Evolutionary conservation across 805 yeast species (phyloP).

Genomic region (Metschnikowia matae): DNA sequence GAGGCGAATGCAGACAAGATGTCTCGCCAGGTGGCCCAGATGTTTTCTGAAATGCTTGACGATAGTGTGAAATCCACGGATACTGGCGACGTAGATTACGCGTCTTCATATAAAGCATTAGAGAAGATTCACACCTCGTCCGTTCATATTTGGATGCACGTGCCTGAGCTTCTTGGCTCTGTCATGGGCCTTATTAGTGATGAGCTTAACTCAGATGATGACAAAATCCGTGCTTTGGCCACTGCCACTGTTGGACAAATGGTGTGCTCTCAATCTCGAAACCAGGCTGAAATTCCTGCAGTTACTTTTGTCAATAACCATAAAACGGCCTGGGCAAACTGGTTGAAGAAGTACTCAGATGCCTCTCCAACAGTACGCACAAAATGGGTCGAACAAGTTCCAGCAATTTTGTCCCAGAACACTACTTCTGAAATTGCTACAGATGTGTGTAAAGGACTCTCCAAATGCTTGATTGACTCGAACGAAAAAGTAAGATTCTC

Average conservation of each 20-base stretch:
- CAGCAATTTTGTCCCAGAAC: slow-evolving; percentile 42
- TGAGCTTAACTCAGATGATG: slow-evolving; percentile 71
- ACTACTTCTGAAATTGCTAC: slow-evolving; percentile 44
- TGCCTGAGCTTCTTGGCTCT: slow-evolving; percentile 69
- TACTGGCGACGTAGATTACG: slow-evolving; percentile 11
- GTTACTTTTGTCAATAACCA: slow-evolving; percentile 57
- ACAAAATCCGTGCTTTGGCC: slow-evolving; percentile 58
- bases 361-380: slow-evolving; percentile 58
- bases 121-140: slow-evolving; percentile 60
- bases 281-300: slow-evolving; percentile 33
- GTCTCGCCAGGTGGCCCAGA: slow-evolving; percentile 72
- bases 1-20: slow-evolving; percentile 66
- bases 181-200: slow-evolving; percentile 77
- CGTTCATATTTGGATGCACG: slow-evolving; percentile 68
- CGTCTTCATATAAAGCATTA: slow-evolving; percentile 38
- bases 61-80: slow-evolving; percentile 33
- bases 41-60: slow-evolving; percentile 70
- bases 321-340: slow-evolving; percentile 57
- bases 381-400: slow-evolving; percentile 63
- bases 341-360: slow-evolving; percentile 77
- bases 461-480: slow-evolving; percentile 68
- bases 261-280: slow-evolving; percentile 35
- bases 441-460: slow-evolving; percentile 45
- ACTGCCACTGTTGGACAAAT: slow-evolving; percentile 71
- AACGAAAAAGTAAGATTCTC: slow-evolving; percentile 68